These are phyloP conservation scores for Pezicula carpinea DNA, from an alignment of 2,329 filamentous ascomycete species.

Conservation along the genomic window DNA sequence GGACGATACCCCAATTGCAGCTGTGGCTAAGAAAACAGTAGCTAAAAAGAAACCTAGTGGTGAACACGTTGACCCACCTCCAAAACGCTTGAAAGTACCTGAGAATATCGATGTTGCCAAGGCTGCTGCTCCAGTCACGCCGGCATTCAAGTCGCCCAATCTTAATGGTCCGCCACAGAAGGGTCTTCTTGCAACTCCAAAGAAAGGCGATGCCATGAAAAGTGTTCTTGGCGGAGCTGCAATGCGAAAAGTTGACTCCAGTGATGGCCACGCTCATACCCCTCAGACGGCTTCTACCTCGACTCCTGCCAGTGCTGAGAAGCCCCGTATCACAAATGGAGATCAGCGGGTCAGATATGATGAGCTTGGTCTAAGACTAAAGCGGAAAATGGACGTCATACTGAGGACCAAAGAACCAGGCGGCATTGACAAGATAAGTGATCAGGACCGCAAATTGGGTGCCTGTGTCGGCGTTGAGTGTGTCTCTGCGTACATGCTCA, in stretches of 20 bases:
- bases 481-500: slow-evolving; percentile 23
- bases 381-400: slow-evolving; percentile 27
- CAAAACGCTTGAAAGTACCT: slow-evolving; percentile 32
- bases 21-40: slow-evolving; percentile 13
- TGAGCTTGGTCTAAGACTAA: slow-evolving; percentile 20
- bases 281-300: slow-evolving; percentile 29
- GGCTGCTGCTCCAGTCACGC: slow-evolving; percentile 31
- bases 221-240: slow-evolving; percentile 15
- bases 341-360: slow-evolving; percentile 9
- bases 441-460: slow-evolving; percentile 20
- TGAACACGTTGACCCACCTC: slow-evolving; percentile 23
- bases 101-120: slow-evolving; percentile 28
- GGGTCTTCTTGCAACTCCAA: slow-evolving; percentile 33
- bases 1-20: slow-evolving; percentile 34
- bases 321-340: slow-evolving; percentile 22
- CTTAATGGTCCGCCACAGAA: slow-evolving; percentile 20
- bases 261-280: slow-evolving; percentile 34
- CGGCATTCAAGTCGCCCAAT: slow-evolving; percentile 30
- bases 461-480: slow-evolving; percentile 24
- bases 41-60: slow-evolving; percentile 22
- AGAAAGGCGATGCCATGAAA: slow-evolving; percentile 34
- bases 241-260: slow-evolving; percentile 35
- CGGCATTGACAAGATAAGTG: slow-evolving; percentile 9
- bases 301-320: slow-evolving; percentile 27
- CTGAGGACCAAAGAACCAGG: slow-evolving; percentile 19